Conservation (phyloP, 2,329 filamentous ascomycete species). For the Xylariales sp. region DNA sequence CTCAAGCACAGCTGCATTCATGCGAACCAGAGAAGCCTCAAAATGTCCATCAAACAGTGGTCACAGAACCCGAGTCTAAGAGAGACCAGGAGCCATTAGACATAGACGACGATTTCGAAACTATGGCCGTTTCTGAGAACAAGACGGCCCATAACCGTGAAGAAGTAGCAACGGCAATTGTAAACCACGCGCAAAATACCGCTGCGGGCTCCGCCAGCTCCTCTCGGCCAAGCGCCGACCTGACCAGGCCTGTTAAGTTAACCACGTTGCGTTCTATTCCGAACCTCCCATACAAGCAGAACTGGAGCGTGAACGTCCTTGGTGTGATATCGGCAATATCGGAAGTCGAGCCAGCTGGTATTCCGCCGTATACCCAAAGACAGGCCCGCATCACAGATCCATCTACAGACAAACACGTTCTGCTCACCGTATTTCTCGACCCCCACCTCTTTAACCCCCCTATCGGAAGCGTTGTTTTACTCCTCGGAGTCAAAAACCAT, state of each 20-base stretch:
- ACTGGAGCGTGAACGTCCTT: conserved; percentile 68
- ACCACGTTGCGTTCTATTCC: conserved; percentile 63
- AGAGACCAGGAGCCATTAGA: conserved; percentile 38
- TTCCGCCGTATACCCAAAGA: conserved; percentile 64
- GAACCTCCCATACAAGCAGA: conserved; percentile 65
- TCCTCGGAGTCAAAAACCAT: conserved; percentile 69
- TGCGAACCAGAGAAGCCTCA: background rate
- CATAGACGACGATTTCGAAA: conserved; percentile 52
- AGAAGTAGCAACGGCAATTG: conserved; percentile 27
- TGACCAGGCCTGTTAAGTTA: conserved; percentile 61
- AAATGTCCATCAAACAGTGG: conserved; percentile 6
- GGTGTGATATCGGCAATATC: conserved; percentile 62
- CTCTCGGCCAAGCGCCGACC: conserved; percentile 57
- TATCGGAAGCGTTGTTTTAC: conserved; percentile 62
- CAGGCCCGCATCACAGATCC: conserved; percentile 63
- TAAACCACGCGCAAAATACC: conserved; percentile 22
- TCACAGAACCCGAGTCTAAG: conserved; percentile 10
- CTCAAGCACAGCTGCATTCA: background rate
- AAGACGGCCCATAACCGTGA: conserved; percentile 40
- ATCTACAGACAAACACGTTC: conserved; percentile 63
- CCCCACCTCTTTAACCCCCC: conserved; percentile 60
- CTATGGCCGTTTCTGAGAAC: conserved; percentile 47
- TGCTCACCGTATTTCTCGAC: conserved; percentile 66
- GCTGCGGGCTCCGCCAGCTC: conserved; percentile 32
- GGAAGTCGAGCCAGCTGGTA: conserved; percentile 59